These are phyloP conservation scores for Irpex lacteus DNA, from an alignment of 1,284 basidiomycete species.

Conservation along the genomic window DNA sequence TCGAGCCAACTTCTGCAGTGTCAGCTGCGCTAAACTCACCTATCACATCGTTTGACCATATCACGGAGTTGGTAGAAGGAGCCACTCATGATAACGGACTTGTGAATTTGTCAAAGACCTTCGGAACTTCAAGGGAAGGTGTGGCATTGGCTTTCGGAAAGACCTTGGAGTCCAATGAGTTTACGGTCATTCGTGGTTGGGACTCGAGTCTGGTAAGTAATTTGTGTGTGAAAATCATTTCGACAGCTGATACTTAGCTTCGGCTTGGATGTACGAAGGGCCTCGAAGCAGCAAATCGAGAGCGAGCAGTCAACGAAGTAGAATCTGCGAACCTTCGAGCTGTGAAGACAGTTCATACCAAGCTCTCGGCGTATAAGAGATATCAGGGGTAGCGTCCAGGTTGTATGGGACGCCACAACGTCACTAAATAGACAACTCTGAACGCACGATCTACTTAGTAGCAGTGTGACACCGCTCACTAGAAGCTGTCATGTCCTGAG, in stretches of 20 bases:
- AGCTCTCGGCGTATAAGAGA: constrained; percentile 2
- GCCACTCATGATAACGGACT: background rate
- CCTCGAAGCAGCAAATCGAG: background rate
- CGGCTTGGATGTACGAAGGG: background rate
- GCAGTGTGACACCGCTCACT: background rate
- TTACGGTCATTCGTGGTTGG: constrained; percentile 8
- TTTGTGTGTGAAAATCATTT: background rate
- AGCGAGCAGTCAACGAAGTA: background rate
- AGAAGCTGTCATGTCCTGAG: background rate
- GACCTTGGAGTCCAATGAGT: constrained; percentile 7
- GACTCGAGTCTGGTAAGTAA: constrained; percentile 8
- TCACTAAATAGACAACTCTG: background rate
- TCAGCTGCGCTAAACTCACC: constrained; percentile 7
- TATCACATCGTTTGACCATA: constrained; percentile 5
- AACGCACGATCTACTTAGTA: background rate
- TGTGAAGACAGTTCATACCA: background rate
- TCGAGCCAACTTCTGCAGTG: constrained; percentile 4
- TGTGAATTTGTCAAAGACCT: background rate
- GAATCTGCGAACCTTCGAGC: background rate
- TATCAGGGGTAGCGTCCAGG: constrained; percentile 1
- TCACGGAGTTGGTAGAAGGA: constrained; percentile 3
- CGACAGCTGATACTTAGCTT: background rate
- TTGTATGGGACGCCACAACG: background rate
- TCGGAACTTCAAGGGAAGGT: background rate
- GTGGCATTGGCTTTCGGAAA: constrained; percentile 2